These are phyloP conservation scores for Pycnococcus provasolii DNA, from an alignment of 139 green algal genomes.

Conservation along the genomic window DNA sequence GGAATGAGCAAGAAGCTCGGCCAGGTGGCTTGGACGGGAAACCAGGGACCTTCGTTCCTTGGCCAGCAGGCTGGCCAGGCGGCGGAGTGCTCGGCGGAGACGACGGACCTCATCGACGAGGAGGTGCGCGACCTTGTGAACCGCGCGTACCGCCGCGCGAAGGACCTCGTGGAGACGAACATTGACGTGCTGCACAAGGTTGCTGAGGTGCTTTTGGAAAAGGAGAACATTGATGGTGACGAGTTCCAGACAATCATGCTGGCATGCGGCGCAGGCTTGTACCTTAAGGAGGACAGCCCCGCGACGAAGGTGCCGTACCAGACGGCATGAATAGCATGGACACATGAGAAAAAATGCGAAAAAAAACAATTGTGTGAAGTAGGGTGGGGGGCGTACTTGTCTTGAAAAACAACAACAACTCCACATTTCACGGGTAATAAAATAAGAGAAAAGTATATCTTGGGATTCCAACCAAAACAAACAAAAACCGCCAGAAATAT, in stretches of 20 bases:
- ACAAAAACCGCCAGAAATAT: too few species aligned
- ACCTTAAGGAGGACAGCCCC: conserved; percentile 68
- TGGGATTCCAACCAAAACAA: too few species aligned
- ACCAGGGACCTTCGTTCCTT: conserved; percentile 71
- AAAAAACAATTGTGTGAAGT: too few species aligned
- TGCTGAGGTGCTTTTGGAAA: conserved; percentile 86
- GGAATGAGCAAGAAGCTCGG: conserved; percentile 86
- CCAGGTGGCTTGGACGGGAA: conserved; percentile 64
- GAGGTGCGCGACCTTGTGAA: conserved; percentile 88
- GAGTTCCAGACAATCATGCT: conserved; percentile 83
- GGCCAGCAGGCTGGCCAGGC: conserved; percentile 66
- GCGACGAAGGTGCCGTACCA: conserved; percentile 18
- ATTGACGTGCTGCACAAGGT: conserved; percentile 83
- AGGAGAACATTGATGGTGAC: conserved; percentile 96
- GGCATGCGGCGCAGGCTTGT: conserved; percentile 69
- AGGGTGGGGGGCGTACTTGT: too few species aligned
- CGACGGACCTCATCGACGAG: conserved; percentile 78
- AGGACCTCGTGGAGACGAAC: conserved; percentile 85
- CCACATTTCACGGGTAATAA: too few species aligned
- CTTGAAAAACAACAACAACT: too few species aligned
- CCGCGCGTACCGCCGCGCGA: conserved; percentile 85
- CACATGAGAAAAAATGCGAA: too few species aligned
- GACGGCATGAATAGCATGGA: background rate
- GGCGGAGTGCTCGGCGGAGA: conserved; percentile 71
- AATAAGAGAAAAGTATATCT: too few species aligned